Evolutionary conservation across 2,329 filamentous ascomycete species (phyloP), one percentile per base, ranked within the genome.

Genomic region (Corynespora cassiicola): DNA sequence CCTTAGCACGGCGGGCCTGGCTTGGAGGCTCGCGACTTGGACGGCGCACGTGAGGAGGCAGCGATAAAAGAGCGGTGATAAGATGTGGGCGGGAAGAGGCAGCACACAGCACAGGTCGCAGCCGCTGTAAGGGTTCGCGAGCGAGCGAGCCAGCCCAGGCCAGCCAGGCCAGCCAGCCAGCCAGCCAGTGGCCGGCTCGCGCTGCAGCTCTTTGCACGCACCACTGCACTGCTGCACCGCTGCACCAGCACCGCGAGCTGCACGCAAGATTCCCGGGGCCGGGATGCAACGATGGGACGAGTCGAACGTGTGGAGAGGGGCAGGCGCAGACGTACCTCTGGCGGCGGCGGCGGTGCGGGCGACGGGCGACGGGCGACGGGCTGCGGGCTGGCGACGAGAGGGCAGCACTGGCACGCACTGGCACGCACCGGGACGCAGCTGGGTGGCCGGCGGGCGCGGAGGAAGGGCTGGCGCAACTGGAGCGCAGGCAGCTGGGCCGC

Each of bases 121-220:
- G 38, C 47, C 51, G 53, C 53, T 48, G 52, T 53, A 51, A 54
- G 52, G 51, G 52, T 39, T 37, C 31, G n/a, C n/a, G n/a, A n/a
- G n/a, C n/a, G n/a, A n/a, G n/a, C n/a, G n/a, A n/a, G n/a, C n/a
- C n/a, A n/a, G n/a, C n/a, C n/a, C n/a, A n/a, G n/a, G n/a, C n/a
- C n/a, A n/a, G n/a, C n/a, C n/a, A n/a, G n/a, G n/a, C n/a, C n/a
- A n/a, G n/a, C n/a, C n/a, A n/a, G n/a, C n/a, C n/a, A n/a, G n/a
- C n/a, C n/a, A n/a, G n/a, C n/a, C n/a, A n/a, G n/a, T n/a, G n/a
- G n/a, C n/a, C n/a, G n/a, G n/a, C n/a, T n/a, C n/a, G n/a, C n/a
- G n/a, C n/a, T n/a, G n/a, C n/a, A n/a, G n/a, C n/a, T n/a, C n/a
- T n/a, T n/a, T n/a, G n/a, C n/a, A n/a, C n/a, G n/a, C n/a, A n/a